These are phyloP conservation scores for Rutstroemia sp. DNA, from an alignment of 2,329 filamentous ascomycete species.

Conservation along the genomic window DNA sequence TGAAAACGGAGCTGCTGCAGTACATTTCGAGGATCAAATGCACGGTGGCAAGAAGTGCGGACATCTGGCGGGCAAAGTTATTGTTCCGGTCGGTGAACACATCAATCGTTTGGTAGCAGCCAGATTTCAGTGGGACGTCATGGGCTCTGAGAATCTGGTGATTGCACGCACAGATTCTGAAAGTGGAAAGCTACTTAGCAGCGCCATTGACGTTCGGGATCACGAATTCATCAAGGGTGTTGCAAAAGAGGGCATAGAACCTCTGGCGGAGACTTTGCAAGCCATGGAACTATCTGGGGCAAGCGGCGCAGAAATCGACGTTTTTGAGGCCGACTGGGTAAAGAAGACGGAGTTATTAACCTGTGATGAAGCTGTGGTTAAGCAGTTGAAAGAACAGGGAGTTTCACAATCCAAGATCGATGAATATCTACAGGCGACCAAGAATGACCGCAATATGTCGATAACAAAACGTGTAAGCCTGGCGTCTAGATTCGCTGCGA, in stretches of 20 bases:
- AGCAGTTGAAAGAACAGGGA: slow-evolving; percentile 62
- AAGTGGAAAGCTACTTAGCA: slow-evolving; percentile 83
- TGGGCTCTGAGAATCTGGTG: slow-evolving; percentile 91
- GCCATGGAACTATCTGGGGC: slow-evolving; percentile 80
- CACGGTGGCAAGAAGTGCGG: slow-evolving; percentile 99
- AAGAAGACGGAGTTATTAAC: slow-evolving; percentile 77
- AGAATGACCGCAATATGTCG: slow-evolving; percentile 63
- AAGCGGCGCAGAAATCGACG: slow-evolving; percentile 71
- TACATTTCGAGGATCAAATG: slow-evolving; percentile 96
- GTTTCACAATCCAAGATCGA: slow-evolving; percentile 57
- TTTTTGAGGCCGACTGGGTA: slow-evolving; percentile 81
- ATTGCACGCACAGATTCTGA: slow-evolving; percentile 95
- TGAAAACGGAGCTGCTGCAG: slow-evolving; percentile 90
- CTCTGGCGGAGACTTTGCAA: slow-evolving; percentile 82
- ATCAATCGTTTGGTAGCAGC: slow-evolving; percentile 90
- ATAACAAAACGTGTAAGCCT: slow-evolving; percentile 69
- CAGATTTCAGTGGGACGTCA: slow-evolving; percentile 96
- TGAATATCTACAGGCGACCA: slow-evolving; percentile 56
- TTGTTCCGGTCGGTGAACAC: slow-evolving; percentile 90
- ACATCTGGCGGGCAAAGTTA: slow-evolving; percentile 89
- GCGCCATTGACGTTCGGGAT: slow-evolving; percentile 85
- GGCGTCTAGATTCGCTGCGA: slow-evolving; percentile 58
- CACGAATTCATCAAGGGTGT: slow-evolving; percentile 95
- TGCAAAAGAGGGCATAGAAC: slow-evolving; percentile 63
- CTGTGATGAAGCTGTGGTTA: slow-evolving; percentile 83